Conservation (phyloP, 2,329 filamentous ascomycete genomes). For the Penicillium sp. region DNA sequence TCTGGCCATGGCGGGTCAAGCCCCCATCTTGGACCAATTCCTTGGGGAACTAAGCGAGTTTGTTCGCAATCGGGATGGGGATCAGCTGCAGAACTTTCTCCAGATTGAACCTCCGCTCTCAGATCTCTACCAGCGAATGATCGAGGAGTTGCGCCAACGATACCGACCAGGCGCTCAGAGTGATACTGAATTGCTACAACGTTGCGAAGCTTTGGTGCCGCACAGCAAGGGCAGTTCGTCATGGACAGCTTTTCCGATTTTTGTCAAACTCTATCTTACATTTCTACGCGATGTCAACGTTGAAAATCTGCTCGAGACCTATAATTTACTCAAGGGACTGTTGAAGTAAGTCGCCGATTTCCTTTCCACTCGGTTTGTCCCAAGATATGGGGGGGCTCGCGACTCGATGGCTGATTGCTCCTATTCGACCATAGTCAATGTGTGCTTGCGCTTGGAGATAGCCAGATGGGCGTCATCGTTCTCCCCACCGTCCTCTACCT, state of each 20-base stretch:
- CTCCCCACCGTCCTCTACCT: constrained; percentile 80
- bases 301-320: constrained; percentile 69
- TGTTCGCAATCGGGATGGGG: constrained; percentile 62
- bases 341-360: constrained; percentile 75
- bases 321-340: constrained; percentile 69
- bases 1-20: constrained; percentile 36
- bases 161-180: constrained; percentile 53
- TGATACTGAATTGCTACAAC: constrained; percentile 55
- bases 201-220: constrained; percentile 63
- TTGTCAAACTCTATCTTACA: constrained; percentile 75
- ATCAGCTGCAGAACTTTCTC: constrained; percentile 65
- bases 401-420: constrained; percentile 1
- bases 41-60: constrained; percentile 62
- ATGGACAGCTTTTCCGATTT: constrained; percentile 74
- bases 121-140: constrained; percentile 65
- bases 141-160: constrained; percentile 60
- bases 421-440: constrained; percentile 60
- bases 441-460: constrained; percentile 75
- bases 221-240: constrained; percentile 62
- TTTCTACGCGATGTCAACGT: constrained; percentile 80
- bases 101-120: constrained; percentile 70
- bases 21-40: constrained; percentile 67
- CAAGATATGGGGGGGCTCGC: too few relatives aligned
- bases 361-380: too few relatives aligned
- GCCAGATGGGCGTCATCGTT: constrained; percentile 74